Conservation (phyloP, 768 basidiomycete genomes). For the Termitomyces sp. region DNA sequence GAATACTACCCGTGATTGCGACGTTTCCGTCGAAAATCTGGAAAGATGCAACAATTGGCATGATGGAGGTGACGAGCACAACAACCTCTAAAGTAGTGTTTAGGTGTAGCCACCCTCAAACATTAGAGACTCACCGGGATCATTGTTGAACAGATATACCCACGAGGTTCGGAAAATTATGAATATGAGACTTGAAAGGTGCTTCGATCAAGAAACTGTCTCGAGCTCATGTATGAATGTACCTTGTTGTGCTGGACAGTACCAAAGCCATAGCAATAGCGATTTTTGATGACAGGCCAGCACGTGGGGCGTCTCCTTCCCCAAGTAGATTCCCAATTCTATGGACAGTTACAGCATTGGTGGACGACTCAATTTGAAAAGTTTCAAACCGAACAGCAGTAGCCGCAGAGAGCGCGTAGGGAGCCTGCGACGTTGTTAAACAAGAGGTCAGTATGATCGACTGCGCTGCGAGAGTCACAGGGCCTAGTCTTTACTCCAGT, state of each 20-base stretch:
- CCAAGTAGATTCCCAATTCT: slow-evolving; percentile 14
- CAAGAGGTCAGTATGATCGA: slow-evolving; percentile 74
- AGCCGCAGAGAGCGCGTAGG: slow-evolving; percentile 76
- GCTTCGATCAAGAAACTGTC: background rate
- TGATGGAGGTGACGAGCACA: slow-evolving; percentile 53
- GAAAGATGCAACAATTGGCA: slow-evolving; percentile 72
- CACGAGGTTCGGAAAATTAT: slow-evolving; percentile 57
- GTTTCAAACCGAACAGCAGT: slow-evolving; percentile 66
- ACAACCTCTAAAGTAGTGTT: slow-evolving; percentile 38
- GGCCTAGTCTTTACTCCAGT: slow-evolving; percentile 52
- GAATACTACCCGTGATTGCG: slow-evolving; percentile 65
- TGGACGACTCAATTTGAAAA: background rate
- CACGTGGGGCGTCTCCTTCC: slow-evolving; percentile 7
- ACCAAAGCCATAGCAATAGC: slow-evolving; percentile 59
- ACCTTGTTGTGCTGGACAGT: slow-evolving; percentile 62
- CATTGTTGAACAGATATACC: slow-evolving; percentile 69
- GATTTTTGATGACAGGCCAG: slow-evolving; percentile 31
- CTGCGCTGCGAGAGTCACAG: slow-evolving; percentile 78
- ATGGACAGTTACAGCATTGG: background rate
- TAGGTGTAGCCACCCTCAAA: background rate
- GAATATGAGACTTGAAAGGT: background rate
- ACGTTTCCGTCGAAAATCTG: slow-evolving; percentile 79
- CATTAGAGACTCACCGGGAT: slow-evolving; percentile 35
- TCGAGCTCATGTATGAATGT: background rate
- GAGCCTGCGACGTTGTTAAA: slow-evolving; percentile 73